These are phyloP conservation scores for Vitis amurensis DNA, from an alignment of 164 flowering plant species.

Conservation along the genomic window DNA sequence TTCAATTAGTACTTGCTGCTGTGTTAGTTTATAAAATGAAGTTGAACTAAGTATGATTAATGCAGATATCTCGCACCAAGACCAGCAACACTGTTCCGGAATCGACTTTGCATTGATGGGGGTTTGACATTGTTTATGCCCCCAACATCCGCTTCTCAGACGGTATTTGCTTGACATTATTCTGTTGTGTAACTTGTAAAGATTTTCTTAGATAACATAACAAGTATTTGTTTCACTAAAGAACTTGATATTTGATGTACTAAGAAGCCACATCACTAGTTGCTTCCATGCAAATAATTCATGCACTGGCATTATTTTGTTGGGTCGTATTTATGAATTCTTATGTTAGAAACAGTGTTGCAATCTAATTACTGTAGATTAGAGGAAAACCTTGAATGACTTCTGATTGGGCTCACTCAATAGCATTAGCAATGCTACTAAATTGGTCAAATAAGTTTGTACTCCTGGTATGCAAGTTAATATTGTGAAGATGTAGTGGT, in stretches of 20 bases:
- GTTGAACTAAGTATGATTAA: background rate
- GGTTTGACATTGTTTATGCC: slow-evolving; percentile 98
- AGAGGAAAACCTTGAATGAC: too few species aligned
- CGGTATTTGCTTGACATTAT: slow-evolving; percentile 46
- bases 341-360: too few species aligned
- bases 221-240: background rate
- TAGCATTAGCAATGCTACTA: too few species aligned
- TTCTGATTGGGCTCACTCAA: too few species aligned
- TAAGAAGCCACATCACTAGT: too few species aligned
- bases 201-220: background rate
- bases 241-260: background rate
- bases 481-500: too few species aligned
- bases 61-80: slow-evolving; percentile 91
- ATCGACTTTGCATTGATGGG: slow-evolving; percentile 88
- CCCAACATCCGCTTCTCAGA: slow-evolving; percentile 85
- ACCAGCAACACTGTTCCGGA: slow-evolving; percentile 85
- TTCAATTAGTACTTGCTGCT: background rate
- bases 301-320: too few species aligned
- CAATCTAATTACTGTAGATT: too few species aligned
- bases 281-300: too few species aligned
- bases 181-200: background rate
- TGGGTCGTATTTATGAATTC: too few species aligned
- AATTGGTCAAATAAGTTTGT: too few species aligned
- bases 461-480: too few species aligned
- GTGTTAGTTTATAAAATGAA: background rate